Evolutionary conservation across 352 stramenopile species (phyloP), one percentile per base, ranked within the genome.

Genomic region (Halophytophthora polymorphica): DNA sequence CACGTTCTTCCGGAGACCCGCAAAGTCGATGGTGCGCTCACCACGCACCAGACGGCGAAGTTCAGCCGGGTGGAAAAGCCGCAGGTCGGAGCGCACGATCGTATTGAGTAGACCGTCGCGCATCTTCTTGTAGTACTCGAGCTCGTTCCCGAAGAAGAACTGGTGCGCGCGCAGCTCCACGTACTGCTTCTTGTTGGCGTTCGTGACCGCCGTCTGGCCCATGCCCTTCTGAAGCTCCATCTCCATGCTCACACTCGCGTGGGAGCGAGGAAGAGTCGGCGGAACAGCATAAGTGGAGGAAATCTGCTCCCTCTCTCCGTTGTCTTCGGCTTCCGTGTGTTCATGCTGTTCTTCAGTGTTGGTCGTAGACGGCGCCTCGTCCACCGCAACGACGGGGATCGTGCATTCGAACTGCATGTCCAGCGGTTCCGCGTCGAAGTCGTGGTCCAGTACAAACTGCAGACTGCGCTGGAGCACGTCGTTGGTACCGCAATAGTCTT

Each of bases 401-500:
- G 78, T 85, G 52, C 75, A 83, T 36, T 90, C 77, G 51, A 92
- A 90, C n/a, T 67, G 56, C 56, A 90, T 64, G 35, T 92, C 77
- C 7, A 85, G 50, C 15, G 74, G 61, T 13, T 71, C 53, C 10
- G 51, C 46, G 6, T 75, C 73, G 50, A 90, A 90, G 43, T 92
- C 73, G 50, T 88, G 71, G 28, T 82, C 77, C 2, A 90, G 52
- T 6, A 89, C 54, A 25, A 82, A 78, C 54, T 85, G 67, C 17
- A 89, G 56, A 55, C 77, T 89, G 25, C 66, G 58, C 50, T 74
- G 67, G 50, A 90, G 80, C 3, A 86, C 64, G 2, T 78, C 64
- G 38, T 85, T 84, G 19, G 43, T 50, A 21, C 62, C 73, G 36
- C 74, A 87, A 19, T 85, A 88, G 7, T 80, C 75, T 48, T 85